Base-by-base conservation (phyloP, 75 land plant genomes). In the Selaginella tamariscina region DNA sequence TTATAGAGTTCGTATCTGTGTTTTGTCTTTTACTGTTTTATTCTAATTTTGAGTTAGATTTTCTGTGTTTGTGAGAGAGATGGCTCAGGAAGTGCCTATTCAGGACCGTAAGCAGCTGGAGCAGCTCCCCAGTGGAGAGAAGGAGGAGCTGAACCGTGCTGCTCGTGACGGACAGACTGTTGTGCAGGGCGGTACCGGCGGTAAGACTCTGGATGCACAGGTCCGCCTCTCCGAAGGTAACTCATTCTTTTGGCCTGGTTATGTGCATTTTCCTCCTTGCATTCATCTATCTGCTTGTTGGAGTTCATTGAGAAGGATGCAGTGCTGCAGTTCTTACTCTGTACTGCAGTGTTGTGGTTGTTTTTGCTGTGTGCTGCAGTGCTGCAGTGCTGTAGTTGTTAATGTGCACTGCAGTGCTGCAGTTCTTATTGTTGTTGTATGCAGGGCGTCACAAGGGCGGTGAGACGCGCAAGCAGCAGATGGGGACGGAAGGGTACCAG, bases 401-500 rank as follows among this genome's bases (percentile, higher is more conserved):
- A n/a, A n/a, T n/a, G n/a, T n/a, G n/a, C n/a, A n/a, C n/a, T n/a
- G n/a, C 15, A 5, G n/a, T n/a, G n/a, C n/a, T n/a, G n/a, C n/a
- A n/a, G n/a, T n/a, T n/a, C n/a, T n/a, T n/a, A n/a, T n/a, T n/a
- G n/a, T n/a, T n/a, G n/a, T n/a, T n/a, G n/a, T n/a, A n/a, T n/a
- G n/a, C n/a, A 39, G 49, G 49, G 5, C 49, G 49, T 5, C 5
- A 15, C 49, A 39, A 39, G 49, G 62, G 62, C 5, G 62, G 62
- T 27, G n/a, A 59, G 62, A 59, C 62, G 24, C 5, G 62, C 8
- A 21, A 26, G 23, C n/a, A 59, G 62, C 62, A 59, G 62, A 5
- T 59, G 5, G 62, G 62, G 24, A 59, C 62, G 8, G 62, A 59
- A n/a, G 62, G 62, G 9, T 59, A 59, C 62, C 5, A 59, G 62